Evolutionary conservation across 495 filamentous ascomycete species (phyloP), one percentile per base, ranked within the genome.

Genomic region (Daldinia loculata): DNA sequence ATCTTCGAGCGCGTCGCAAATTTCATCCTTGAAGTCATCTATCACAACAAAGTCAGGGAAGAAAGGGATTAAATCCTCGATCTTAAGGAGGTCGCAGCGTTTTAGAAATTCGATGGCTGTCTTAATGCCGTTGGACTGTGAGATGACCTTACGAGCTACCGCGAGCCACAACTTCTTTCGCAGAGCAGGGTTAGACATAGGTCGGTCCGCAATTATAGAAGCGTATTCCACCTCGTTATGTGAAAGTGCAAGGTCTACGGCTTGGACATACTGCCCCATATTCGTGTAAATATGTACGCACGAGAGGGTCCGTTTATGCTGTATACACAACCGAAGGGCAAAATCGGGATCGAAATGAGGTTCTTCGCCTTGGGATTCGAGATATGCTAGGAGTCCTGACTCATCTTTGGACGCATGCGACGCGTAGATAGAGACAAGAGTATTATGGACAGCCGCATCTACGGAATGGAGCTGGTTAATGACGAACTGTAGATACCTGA

Each of bases 21-120:
- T 98, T 75, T 98, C 96, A 57, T 97, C 93, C 77, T 99, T 98
- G 84, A 99, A 98, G 79, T 97, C 93, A 75, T 99, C 95, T 61
- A 99, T 98, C 53, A 97, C 91, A n/a, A 98, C 93, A 70, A 99
- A 99, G 76, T 99, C 95, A 0, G 95, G 96, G 83, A 99, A 99
- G 82, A 98, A 97, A 0, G 96, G 95, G 43, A 99, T 97, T 22
- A 99, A 81, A 74, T 99, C 96, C 76, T 99, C 95, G 71, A 99
- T 99, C 67, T 90, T 89, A 17, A 99, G 87, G 2, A 98, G 83
- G 65, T 97, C 93, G 79, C 95, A 98, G 14, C 92, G 91, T 70
- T 91, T 90, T 14, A 99, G 85, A 77, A 99, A 97, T 64, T 97
- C 93, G 55, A 99, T 95, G 19, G 95, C 95, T 48, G 92, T 89